These are phyloP conservation scores for Chloranthus sessilifolius DNA, from an alignment of 164 flowering plant species.

Conservation along the genomic window DNA sequence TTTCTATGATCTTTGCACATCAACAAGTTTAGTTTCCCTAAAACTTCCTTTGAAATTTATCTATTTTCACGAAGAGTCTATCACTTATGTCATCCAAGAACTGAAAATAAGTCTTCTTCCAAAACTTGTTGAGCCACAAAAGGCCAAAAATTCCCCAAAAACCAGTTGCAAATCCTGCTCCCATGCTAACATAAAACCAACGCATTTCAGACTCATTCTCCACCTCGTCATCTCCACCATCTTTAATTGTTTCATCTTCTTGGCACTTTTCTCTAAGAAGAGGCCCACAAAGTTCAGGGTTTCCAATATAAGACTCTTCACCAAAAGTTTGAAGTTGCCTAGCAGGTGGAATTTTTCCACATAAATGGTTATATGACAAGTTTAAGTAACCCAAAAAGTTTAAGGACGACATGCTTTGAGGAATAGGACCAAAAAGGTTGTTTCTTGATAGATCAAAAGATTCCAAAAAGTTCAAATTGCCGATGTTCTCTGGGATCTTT, in stretches of 20 bases:
- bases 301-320: slow-evolving; percentile 22
- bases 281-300: slow-evolving; percentile 26
- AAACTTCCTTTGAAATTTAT: neutral
- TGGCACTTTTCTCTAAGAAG: slow-evolving; percentile 25
- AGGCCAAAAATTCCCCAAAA: slow-evolving; percentile 24
- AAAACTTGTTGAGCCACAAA: slow-evolving; percentile 10
- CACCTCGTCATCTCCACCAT: neutral
- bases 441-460: neutral
- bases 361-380: slow-evolving; percentile 8
- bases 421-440: neutral
- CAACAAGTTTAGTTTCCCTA: no score
- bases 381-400: neutral
- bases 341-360: slow-evolving; percentile 26
- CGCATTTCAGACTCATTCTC: neutral
- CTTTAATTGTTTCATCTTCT: neutral
- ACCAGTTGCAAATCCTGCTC: slow-evolving; percentile 20
- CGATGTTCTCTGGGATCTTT: neutral
- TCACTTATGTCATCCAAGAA: slow-evolving; percentile 7
- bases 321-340: slow-evolving; percentile 26
- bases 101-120: slow-evolving; percentile 19
- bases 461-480: neutral
- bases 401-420: neutral
- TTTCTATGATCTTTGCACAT: no score
- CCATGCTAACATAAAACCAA: slow-evolving; percentile 15
- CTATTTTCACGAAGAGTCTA: neutral